phyloP scores from a whole-genome alignment of 371 early-diverging fungal genomes.

The Zopfochytrium polystomum region DNA sequence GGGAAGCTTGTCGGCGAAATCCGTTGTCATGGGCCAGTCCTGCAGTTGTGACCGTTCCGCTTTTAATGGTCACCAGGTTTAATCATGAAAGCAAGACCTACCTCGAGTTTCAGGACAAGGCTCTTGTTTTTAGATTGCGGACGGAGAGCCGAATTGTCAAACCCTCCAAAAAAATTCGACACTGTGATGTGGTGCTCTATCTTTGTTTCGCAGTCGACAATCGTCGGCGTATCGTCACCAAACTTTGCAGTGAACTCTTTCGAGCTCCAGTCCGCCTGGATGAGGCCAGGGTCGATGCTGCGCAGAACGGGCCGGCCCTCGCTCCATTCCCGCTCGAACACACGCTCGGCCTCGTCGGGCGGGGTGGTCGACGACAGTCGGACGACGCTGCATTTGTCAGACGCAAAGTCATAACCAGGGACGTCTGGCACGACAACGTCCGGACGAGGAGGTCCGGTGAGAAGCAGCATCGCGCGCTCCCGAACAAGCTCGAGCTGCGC shows the following conservation, averaged over 20 bases:
- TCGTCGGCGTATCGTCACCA: constrained; percentile 38
- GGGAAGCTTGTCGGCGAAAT: too few relatives aligned
- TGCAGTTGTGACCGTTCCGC: constrained; percentile 20
- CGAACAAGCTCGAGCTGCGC: background rate
- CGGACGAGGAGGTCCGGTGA: too few relatives aligned
- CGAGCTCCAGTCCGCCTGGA: constrained; percentile 44
- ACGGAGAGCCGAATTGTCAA: constrained; percentile 16
- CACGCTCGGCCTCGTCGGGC: constrained; percentile 16
- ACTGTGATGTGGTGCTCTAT: constrained; percentile 30
- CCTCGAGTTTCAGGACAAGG: constrained; percentile 20
- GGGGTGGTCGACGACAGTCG: constrained; percentile 9
- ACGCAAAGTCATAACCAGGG: background rate
- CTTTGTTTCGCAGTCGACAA: constrained; percentile 12
- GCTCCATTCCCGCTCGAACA: constrained; percentile 46
- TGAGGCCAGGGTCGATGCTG: too few relatives aligned
- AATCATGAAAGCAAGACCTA: background rate
- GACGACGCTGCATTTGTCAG: constrained; percentile 5
- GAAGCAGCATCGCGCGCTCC: too few relatives aligned
- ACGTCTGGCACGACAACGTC: background rate
- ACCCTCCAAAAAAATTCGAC: constrained; percentile 47
- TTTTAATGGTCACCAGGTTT: background rate
- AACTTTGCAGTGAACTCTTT: constrained; percentile 34
- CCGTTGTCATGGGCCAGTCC: constrained; percentile 67
- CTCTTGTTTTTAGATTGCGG: constrained; percentile 15
- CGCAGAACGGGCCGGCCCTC: constrained; percentile 36